Evolutionary conservation across 768 basidiomycete species (phyloP).

Genomic region (Lactifluus echinatus): DNA sequence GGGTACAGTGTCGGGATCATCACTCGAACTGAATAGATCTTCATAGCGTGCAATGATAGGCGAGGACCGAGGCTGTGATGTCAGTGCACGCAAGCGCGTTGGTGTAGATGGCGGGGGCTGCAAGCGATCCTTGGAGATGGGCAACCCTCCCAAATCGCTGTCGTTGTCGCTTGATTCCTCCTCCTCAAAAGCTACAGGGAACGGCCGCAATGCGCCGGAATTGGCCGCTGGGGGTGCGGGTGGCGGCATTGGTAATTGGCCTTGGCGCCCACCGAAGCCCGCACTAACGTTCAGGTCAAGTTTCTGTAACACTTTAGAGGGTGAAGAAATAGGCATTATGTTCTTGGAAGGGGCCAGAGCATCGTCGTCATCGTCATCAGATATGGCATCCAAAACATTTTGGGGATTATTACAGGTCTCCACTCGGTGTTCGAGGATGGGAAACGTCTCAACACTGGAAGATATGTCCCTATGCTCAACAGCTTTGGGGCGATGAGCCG

Average conservation of each 20-base stretch:
- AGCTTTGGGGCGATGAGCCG: background rate
- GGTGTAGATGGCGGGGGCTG: background rate
- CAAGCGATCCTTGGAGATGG: background rate
- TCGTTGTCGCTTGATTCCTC: conserved; percentile 1
- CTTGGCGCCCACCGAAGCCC: background rate
- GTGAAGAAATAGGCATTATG: background rate
- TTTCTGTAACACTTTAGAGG: conserved; percentile 5
- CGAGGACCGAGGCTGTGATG: background rate
- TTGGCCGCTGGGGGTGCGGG: background rate
- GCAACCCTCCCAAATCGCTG: background rate
- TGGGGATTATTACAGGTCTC: background rate
- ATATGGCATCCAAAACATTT: background rate
- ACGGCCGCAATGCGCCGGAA: background rate
- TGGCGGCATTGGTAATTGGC: background rate
- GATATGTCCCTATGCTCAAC: background rate
- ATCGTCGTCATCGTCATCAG: background rate
- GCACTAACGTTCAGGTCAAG: background rate
- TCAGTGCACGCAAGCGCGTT: background rate
- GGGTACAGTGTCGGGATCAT: background rate
- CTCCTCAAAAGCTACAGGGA: conserved; percentile 11
- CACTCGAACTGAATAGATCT: conserved; percentile 10
- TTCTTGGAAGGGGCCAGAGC: background rate
- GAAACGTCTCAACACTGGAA: background rate
- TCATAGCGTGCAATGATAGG: background rate
- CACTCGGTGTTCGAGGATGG: background rate